phyloP scores from a whole-genome alignment of 2,329 filamentous ascomycete species.

The Arachnomyces sp. region DNA sequence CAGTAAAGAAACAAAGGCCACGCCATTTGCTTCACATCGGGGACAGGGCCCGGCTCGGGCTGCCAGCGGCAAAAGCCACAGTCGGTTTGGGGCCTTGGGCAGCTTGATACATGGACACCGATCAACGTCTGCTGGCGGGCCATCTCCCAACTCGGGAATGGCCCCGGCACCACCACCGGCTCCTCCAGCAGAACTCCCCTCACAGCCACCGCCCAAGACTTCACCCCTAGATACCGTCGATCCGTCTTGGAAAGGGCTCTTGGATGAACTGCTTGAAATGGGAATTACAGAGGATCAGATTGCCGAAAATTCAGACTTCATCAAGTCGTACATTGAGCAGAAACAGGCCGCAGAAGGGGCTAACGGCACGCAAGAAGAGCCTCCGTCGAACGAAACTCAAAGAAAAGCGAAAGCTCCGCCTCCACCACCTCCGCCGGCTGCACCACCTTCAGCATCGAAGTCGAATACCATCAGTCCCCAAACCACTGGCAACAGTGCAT shows the following conservation, averaged over 20 bases:
- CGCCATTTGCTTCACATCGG: slow-evolving; percentile 56
- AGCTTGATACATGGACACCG: slow-evolving; percentile 43
- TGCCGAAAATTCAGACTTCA: slow-evolving; percentile 58
- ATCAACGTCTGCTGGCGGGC: slow-evolving; percentile 32
- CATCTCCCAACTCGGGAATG: slow-evolving; percentile 40
- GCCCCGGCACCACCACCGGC: slow-evolving; percentile 29
- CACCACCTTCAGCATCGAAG: slow-evolving; percentile 32
- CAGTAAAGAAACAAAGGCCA: slow-evolving; percentile 73
- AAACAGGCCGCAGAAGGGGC: slow-evolving; percentile 45
- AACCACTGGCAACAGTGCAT: slow-evolving; percentile 47
- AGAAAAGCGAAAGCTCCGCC: slow-evolving; percentile 49
- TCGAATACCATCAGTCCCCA: slow-evolving; percentile 49
- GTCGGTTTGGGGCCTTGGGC: slow-evolving; percentile 43
- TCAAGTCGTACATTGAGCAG: slow-evolving; percentile 58
- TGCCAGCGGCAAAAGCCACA: slow-evolving; percentile 35
- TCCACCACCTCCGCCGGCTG: slow-evolving; percentile 49
- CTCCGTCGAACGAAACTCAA: slow-evolving; percentile 35
- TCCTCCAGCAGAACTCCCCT: slow-evolving; percentile 23
- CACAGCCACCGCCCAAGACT: slow-evolving; percentile 23
- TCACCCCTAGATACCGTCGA: slow-evolving; percentile 53
- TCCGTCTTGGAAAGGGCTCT: slow-evolving; percentile 52
- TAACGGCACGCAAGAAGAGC: slow-evolving; percentile 33
- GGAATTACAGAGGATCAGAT: slow-evolving; percentile 62
- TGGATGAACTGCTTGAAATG: slow-evolving; percentile 55
- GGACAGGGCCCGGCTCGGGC: slow-evolving; percentile 39